Conservation (phyloP, 2,329 filamentous ascomycete species). For the Diaporthe longicolla region DNA sequence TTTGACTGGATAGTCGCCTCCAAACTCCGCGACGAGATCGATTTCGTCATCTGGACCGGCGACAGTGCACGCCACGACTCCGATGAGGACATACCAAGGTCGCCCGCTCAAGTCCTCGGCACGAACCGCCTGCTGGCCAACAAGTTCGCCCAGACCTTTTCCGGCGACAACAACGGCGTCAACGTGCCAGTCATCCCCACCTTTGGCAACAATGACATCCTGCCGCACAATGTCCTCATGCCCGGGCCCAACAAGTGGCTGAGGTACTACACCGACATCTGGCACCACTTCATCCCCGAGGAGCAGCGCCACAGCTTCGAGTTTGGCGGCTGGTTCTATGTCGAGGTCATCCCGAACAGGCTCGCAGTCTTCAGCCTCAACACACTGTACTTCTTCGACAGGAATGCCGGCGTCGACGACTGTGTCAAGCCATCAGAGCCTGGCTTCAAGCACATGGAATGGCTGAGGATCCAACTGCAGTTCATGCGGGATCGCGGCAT, state of each 20-base stretch:
- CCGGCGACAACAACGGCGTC: constrained; percentile 70
- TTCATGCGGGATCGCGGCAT: constrained; percentile 85
- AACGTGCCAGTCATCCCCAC: constrained; percentile 88
- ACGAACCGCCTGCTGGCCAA: constrained; percentile 82
- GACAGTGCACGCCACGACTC: constrained; percentile 92
- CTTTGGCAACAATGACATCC: constrained; percentile 96
- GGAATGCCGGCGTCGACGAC: constrained; percentile 93
- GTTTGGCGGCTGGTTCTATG: constrained; percentile 93
- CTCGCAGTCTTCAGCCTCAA: constrained; percentile 95
- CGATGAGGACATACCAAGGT: constrained; percentile 85
- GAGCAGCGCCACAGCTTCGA: constrained; percentile 92
- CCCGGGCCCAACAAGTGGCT: constrained; percentile 91
- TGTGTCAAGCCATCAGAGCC: constrained; percentile 85
- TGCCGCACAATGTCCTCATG: constrained; percentile 94
- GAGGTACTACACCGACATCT: constrained; percentile 81
- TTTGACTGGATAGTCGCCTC: constrained; percentile 90
- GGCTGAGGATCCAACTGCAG: constrained; percentile 90
- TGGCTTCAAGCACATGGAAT: constrained; percentile 95
- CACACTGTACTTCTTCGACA: constrained; percentile 95
- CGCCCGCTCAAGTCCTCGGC: constrained; percentile 79
- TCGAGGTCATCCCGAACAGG: constrained; percentile 88
- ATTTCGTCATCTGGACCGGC: constrained; percentile 95
- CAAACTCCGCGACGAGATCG: constrained; percentile 82
- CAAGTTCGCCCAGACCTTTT: constrained; percentile 83
- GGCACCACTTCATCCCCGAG: constrained; percentile 91